Conservation (phyloP, 2,329 filamentous ascomycete genomes). For the Metarhizium robertsii region DNA sequence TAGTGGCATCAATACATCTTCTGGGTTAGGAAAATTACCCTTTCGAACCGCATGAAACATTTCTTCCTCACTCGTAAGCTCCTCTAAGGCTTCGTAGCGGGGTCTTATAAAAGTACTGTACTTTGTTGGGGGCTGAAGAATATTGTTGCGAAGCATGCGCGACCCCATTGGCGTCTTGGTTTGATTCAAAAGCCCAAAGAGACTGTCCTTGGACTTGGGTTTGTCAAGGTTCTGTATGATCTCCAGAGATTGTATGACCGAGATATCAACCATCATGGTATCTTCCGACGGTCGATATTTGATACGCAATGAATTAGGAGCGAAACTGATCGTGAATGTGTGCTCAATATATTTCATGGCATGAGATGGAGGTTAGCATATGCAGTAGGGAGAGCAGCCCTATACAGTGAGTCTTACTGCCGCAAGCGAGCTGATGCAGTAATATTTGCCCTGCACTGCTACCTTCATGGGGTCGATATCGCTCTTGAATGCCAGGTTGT, state of each 20-base stretch:
- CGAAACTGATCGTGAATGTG: slow-evolving; percentile 51
- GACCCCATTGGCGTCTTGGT: slow-evolving; percentile 84
- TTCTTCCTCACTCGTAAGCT: slow-evolving; percentile 72
- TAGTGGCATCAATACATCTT: not conserved
- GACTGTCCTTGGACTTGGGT: slow-evolving; percentile 66
- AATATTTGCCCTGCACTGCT: slow-evolving; percentile 73
- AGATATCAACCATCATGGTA: slow-evolving; percentile 91
- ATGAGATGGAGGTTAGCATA: slow-evolving; percentile 33
- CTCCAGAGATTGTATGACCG: slow-evolving; percentile 79
- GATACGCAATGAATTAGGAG: slow-evolving; percentile 45
- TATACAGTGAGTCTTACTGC: slow-evolving; percentile 49
- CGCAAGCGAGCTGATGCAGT: slow-evolving; percentile 74
- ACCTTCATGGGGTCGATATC: slow-evolving; percentile 76
- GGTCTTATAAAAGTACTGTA: slow-evolving; percentile 54
- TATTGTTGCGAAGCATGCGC: slow-evolving; percentile 72
- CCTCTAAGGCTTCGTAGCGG: slow-evolving; percentile 75
- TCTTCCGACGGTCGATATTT: slow-evolving; percentile 82
- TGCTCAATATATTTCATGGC: slow-evolving; percentile 73
- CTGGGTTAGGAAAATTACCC: slow-evolving; percentile 32
- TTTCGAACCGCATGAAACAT: slow-evolving; percentile 72
- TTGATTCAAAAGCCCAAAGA: slow-evolving; percentile 79
- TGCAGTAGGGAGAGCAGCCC: too few relatives aligned
- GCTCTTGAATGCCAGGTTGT: slow-evolving; percentile 67
- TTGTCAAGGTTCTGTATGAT: slow-evolving; percentile 80
- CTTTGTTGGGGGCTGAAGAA: slow-evolving; percentile 78